Evolutionary conservation across 768 basidiomycete species (phyloP).

Genomic region (Naganishia vishniacii): DNA sequence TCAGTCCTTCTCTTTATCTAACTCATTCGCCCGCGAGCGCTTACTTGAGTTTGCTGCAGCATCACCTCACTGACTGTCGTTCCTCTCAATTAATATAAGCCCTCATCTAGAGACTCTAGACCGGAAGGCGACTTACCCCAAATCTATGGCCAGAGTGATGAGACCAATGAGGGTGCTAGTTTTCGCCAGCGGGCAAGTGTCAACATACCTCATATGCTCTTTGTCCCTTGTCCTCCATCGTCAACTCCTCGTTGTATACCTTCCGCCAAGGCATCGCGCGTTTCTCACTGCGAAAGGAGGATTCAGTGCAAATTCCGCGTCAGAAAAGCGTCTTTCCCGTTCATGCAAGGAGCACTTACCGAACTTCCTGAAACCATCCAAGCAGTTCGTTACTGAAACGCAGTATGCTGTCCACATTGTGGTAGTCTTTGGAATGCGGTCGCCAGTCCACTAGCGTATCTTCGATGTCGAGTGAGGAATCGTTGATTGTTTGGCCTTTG

Average conservation of each 20-base stretch:
- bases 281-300: slow-evolving; percentile 44
- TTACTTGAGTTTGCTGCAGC: slow-evolving; percentile 93
- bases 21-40: background rate
- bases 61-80: slow-evolving; percentile 63
- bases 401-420: slow-evolving; percentile 28
- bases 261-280: slow-evolving; percentile 93
- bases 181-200: background rate
- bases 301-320: background rate
- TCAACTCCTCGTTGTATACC: slow-evolving; percentile 53
- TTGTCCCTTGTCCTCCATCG: slow-evolving; percentile 63
- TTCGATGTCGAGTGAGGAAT: background rate
- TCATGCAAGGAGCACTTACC: slow-evolving; percentile 40
- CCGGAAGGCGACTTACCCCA: background rate
- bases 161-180: background rate
- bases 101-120: background rate
- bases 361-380: slow-evolving; percentile 67
- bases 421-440: slow-evolving; percentile 28
- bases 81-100: background rate
- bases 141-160: background rate
- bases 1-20: background rate
- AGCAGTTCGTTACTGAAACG: slow-evolving; percentile 40
- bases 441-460: slow-evolving; percentile 3
- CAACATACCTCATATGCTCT: slow-evolving; percentile 77
- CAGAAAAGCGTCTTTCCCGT: background rate
- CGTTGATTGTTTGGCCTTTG: background rate